Evolutionary conservation across 2,329 filamentous ascomycete genomes (phyloP), one percentile per base, ranked within the genome.

Genomic region (Phyllachora maydis): DNA sequence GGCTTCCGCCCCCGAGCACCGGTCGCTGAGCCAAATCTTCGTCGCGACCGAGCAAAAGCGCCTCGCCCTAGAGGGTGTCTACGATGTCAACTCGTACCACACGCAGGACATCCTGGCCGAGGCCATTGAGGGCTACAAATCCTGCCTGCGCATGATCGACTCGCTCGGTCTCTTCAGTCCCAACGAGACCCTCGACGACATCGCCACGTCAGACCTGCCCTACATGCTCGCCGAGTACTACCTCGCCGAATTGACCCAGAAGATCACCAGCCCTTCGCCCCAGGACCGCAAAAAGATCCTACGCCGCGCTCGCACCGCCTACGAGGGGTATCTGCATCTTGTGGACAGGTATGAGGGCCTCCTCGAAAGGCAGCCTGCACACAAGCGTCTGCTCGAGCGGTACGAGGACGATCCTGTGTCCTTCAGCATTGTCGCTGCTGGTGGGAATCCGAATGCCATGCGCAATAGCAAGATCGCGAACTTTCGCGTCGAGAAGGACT

Each of bases 141-240:
- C 75, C 43, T 83, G 77, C 45, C 56, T 74, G 28, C 54, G 65
- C 28, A 64, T 77, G 26, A 66, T 78, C 32, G 56, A 66, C 33
- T 59, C 67, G 29, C 56, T 88, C 14, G 73, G 77, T 1, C 56
- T 98, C 25, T 95, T 95, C 60, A 92, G 81, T 35, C 59, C 70
- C 17, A 98, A 98, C 47, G 88, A 98, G 47, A 63, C 65, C 1
- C 49, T 85, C 18, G 88, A 98, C 30, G 88, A 98, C 49, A 54
- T 93, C 16, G 57, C 77, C 9, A 90, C 85, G 2, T 59, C 63
- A n/a, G 73, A 91, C 39, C 52, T 98, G 16, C 79, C 81, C 50
- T 91, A 85, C 45, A 61, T 98, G 30, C 61, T 81, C 12, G 64
- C 83, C 30, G 62, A 75, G 45, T 81, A 72, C 45, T 65, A 73